Base-by-base conservation (phyloP, 352 stramenopile species). In the Globisporangium yorkense region DNA sequence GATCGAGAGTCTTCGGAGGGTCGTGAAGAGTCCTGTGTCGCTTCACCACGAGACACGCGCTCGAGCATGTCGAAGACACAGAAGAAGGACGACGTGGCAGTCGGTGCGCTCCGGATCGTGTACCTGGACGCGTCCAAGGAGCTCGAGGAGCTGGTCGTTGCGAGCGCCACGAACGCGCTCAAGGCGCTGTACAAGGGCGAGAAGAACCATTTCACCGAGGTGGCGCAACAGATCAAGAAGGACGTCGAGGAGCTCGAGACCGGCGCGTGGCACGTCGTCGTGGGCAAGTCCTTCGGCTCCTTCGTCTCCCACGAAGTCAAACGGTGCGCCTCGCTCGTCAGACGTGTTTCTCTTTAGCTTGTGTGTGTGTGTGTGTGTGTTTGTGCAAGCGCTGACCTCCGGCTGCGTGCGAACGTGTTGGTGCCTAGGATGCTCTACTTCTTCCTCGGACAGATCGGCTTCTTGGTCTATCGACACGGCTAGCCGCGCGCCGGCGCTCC, bases 241-340 rank as follows among this genome's bases (percentile, higher is more conserved):
- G 81, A 89, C 8, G 61, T 94, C 39, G 81, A 91, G 50, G 81
- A 92, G 45, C 63, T 63, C 33, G 62, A 91, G 52, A 61, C 72
- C 44, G 84, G 84, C 35, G 75, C 77, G 39, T 96, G 82, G 83
- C 84, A 92, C 55, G 84, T 93, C 20, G 81, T 92, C 57, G 83
- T 93, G 9, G 84, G 84, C 72, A 94, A 92, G 58, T 90, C 80
- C 15, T 95, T 90, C 50, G 82, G 84, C 27, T 91, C 80, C 20
- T 93, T 92, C 57, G 82, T 93, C 47, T 92, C 79, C 4, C 84
- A 94, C 59, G 80, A 93, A 62, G 73, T 91, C 49, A 89, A 92
- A 77, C 87, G 80, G 84, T 89, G 66, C 65, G 75, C 62, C 20
- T 29, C 13, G 5, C 18, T 45, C 15, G 4, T 44, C 18, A 12